Evolutionary conservation across 768 basidiomycete species (phyloP), one percentile per base, ranked within the genome.

Genomic region (Termitomyces sp.): DNA sequence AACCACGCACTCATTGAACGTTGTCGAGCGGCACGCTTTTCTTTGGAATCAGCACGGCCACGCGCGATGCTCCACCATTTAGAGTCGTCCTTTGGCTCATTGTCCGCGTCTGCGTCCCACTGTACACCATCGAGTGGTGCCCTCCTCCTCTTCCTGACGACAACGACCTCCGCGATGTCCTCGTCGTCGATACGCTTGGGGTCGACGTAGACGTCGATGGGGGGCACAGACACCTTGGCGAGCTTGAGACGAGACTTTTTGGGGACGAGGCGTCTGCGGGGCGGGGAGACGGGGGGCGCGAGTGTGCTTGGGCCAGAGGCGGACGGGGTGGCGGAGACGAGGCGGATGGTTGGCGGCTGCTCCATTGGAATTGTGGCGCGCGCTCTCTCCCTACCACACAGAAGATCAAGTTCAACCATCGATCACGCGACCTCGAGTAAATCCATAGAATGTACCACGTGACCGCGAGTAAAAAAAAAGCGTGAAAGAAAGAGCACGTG

Each of bases 1-100:
- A n/a, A 0, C 3, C 18, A 63, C 75, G 48, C 65, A 78, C 78
- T 77, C 51, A 76, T 75, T 1, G 76, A 78, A 6, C 76, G 73
- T 42, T 42, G 41, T n/a, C 41, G 41, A 9, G 41, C 41, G 7
- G 74, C 70, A 51, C 76, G 73, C 47, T 70, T 69, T 20, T 70
- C 85, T 69, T 89, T 89, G 18, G 83, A 84, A 57, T 89, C 89
- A 67, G 86, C 91, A 64, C 87, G 73, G 11, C 88, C 88, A 15
- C 88, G 74, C 6, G 88, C 85, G 59, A 93, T 85, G 61, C 81
- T 92, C 91, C 90, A 93, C 89, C 90, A 93, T 70, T 85, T 88
- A 66, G 80, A 78, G 65, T 73, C 71, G 33, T 72, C 72, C 66
- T 72, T 70, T n/a, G 41, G n/a, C 34, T 73, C 72, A 1, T 54